Evolutionary conservation across 306 rosid genomes (phyloP).

Genomic region (Vachellia pachyceras): DNA sequence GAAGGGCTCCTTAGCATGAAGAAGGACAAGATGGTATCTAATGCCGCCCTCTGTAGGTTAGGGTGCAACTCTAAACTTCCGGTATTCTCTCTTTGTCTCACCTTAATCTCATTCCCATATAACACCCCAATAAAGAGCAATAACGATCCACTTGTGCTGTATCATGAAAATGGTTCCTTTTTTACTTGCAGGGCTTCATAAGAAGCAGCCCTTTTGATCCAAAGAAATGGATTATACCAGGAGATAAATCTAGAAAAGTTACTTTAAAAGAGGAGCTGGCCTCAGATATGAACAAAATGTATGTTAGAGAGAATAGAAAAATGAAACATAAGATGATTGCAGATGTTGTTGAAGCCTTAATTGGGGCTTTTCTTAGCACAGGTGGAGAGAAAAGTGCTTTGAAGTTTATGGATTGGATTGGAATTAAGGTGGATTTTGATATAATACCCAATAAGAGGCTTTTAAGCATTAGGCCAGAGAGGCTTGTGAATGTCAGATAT

Average conservation of each 20-base stretch:
- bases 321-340: slow-evolving; percentile 51
- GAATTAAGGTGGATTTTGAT: slow-evolving; percentile 54
- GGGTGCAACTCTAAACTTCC: slow-evolving; percentile 54
- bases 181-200: slow-evolving; percentile 68
- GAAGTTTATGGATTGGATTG: slow-evolving; percentile 65
- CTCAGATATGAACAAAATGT: slow-evolving; percentile 36
- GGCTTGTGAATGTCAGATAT: slow-evolving; percentile 44
- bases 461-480: slow-evolving; percentile 37
- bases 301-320: slow-evolving; percentile 44
- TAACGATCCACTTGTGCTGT: background rate
- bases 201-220: slow-evolving; percentile 55
- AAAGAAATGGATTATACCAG: slow-evolving; percentile 65
- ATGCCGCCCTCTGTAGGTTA: slow-evolving; percentile 50
- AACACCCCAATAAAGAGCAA: background rate
- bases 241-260: slow-evolving; percentile 40
- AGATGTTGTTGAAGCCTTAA: slow-evolving; percentile 83
- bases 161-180: background rate
- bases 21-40: slow-evolving; percentile 48
- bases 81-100: slow-evolving; percentile 41
- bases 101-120: background rate
- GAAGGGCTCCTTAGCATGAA: slow-evolving; percentile 60
- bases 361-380: slow-evolving; percentile 67
- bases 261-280: slow-evolving; percentile 43
- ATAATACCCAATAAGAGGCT: slow-evolving; percentile 41
- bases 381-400: slow-evolving; percentile 62